Evolutionary conservation across 805 yeast genomes (phyloP).

Genomic region (Saccharomycopsis malanga): DNA sequence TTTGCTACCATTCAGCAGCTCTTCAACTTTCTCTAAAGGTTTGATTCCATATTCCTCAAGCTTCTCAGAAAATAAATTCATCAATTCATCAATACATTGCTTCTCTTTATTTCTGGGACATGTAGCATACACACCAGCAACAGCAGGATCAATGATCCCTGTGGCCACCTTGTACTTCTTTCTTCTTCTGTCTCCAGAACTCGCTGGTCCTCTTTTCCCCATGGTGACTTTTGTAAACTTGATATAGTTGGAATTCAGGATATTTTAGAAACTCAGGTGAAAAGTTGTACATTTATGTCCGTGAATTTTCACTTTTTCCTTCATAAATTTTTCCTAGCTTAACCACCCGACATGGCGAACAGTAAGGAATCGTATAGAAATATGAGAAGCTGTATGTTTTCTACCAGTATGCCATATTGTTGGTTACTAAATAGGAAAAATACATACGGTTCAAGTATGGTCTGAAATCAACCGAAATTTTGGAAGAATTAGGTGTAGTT

Average conservation of each 20-base stretch:
- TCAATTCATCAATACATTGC: slow-evolving; percentile 68
- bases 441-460: no score
- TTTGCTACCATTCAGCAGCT: slow-evolving; percentile 21
- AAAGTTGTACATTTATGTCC: neutral
- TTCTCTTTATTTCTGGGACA: slow-evolving; percentile 77
- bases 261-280: neutral
- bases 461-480: no score
- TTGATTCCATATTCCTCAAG: slow-evolving; percentile 40
- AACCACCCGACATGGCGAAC: neutral
- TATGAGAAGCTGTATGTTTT: no score
- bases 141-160: slow-evolving; percentile 70
- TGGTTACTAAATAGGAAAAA: no score
- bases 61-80: slow-evolving; percentile 49
- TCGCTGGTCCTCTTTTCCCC: slow-evolving; percentile 7
- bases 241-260: neutral
- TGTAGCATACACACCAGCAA: slow-evolving; percentile 84
- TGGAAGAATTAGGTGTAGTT: no score
- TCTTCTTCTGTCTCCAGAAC: slow-evolving; percentile 5
- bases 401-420: no score
- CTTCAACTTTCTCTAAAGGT: slow-evolving; percentile 23
- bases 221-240: neutral
- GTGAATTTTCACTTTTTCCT: neutral
- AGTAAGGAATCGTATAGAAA: no score
- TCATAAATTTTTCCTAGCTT: neutral
- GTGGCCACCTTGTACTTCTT: slow-evolving; percentile 38